phyloP scores from a whole-genome alignment of 306 rosid genomes.

The Arachis stenosperma region DNA sequence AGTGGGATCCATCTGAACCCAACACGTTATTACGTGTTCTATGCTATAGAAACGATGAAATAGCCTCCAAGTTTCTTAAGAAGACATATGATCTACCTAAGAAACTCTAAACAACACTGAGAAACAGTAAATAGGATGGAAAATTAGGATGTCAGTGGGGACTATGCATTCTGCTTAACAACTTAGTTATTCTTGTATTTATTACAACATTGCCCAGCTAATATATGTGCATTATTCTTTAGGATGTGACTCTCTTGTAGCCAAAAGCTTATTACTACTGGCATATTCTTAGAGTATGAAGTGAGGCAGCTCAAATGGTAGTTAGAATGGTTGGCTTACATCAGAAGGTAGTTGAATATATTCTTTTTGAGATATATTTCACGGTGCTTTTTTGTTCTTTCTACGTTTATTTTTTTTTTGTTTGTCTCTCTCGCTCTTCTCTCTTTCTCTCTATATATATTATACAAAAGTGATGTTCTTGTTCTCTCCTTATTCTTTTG shows the following conservation, averaged over 20 bases:
- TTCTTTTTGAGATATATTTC: slow-evolving; percentile 46
- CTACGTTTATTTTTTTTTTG: not conserved
- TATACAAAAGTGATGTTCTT: slow-evolving; percentile 35
- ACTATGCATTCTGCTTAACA: slow-evolving; percentile 34
- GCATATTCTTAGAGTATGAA: slow-evolving; percentile 30
- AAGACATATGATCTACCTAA: slow-evolving; percentile 91
- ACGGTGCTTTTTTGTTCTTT: slow-evolving; percentile 24
- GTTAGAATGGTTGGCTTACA: slow-evolving; percentile 43
- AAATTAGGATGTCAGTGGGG: slow-evolving; percentile 33
- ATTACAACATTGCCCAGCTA: slow-evolving; percentile 43
- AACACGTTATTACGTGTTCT: slow-evolving; percentile 88
- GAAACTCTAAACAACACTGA: slow-evolving; percentile 62
- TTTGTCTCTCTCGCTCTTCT: slow-evolving; percentile 33
- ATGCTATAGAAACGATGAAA: slow-evolving; percentile 86
- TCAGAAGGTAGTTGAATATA: slow-evolving; percentile 50
- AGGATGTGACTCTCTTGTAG: slow-evolving; percentile 31
- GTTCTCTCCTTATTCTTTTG: slow-evolving; percentile 43
- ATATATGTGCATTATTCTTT: slow-evolving; percentile 37
- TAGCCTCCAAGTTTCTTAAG: slow-evolving; percentile 83
- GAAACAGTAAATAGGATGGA: slow-evolving; percentile 33
- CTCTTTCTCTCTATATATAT: slow-evolving; percentile 14
- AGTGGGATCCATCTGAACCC: slow-evolving; percentile 91
- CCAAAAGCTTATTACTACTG: slow-evolving; percentile 37
- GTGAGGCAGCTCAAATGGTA: slow-evolving; percentile 35
- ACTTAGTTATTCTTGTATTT: slow-evolving; percentile 51